phyloP scores from a whole-genome alignment of 2,329 filamentous ascomycete genomes.

The Ampelomyces quisqualis region DNA sequence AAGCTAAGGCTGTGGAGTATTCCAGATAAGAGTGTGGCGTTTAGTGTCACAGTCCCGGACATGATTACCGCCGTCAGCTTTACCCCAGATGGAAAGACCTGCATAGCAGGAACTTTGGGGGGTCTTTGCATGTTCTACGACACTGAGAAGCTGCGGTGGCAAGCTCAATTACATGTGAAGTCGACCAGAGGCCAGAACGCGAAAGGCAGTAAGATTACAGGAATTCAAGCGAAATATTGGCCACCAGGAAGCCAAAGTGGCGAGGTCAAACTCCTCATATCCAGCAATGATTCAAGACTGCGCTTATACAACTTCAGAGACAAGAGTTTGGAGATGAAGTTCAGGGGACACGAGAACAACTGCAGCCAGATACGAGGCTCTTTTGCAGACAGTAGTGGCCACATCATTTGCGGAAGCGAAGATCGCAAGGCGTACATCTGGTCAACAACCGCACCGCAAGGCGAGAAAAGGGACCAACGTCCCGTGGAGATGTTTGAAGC shows the following conservation, averaged over 20 bases:
- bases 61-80: conserved; percentile 95
- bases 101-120: conserved; percentile 83
- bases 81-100: conserved; percentile 84
- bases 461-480: conserved; percentile 72
- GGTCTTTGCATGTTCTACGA: conserved; percentile 89
- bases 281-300: conserved; percentile 91
- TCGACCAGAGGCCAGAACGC: conserved; percentile 90
- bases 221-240: conserved; percentile 73
- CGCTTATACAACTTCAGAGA: conserved; percentile 86
- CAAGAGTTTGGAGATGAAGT: conserved; percentile 82
- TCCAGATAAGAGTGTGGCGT: conserved; percentile 91
- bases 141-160: conserved; percentile 81
- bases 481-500: conserved; percentile 90
- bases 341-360: conserved; percentile 86
- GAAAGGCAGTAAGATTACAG: conserved; percentile 96
- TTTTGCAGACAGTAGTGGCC: conserved; percentile 82
- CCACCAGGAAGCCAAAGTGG: conserved; percentile 59
- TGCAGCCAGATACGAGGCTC: conserved; percentile 87
- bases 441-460: conserved; percentile 64
- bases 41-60: conserved; percentile 72
- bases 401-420: conserved; percentile 91
- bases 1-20: conserved; percentile 94
- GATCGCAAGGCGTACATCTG: conserved; percentile 89
- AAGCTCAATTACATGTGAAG: conserved; percentile 87
- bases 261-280: conserved; percentile 81